Percentiles rank a stretch among this genome's conserved stretches.
Evolutionary conservation across 768 basidiomycete species (phyloP).

Genomic region (Agaricus sinodeliciosus): DNA sequence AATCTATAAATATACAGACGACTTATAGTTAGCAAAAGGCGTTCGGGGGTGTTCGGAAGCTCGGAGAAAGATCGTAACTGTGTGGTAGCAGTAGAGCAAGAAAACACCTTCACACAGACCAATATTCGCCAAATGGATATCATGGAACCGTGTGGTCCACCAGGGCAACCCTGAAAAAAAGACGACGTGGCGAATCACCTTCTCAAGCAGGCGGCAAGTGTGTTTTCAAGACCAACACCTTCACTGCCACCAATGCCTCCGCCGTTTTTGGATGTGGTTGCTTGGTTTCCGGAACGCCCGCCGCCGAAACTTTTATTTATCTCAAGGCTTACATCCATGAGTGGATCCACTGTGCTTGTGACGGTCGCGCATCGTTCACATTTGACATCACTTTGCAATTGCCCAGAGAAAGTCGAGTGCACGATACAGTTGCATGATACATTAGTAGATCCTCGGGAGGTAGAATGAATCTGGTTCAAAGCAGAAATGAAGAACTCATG

Average conservation of each 20-base stretch:
- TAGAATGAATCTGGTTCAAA: constrained; percentile 82
- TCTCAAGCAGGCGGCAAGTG: constrained; percentile 68
- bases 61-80: too few relatives aligned
- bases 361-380: constrained; percentile 81
- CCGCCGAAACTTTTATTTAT: constrained; percentile 35
- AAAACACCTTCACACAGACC: too few relatives aligned
- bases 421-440: constrained; percentile 86
- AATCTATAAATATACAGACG: constrained; percentile 41
- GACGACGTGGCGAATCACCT: constrained; percentile 34
- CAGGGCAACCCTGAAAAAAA: background rate
- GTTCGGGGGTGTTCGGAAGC: too few relatives aligned
- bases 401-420: constrained; percentile 84
- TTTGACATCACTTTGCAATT: constrained; percentile 81
- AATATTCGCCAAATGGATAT: too few relatives aligned
- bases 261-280: background rate
- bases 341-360: constrained; percentile 79
- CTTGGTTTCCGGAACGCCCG: constrained; percentile 4
- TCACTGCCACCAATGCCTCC: constrained; percentile 34
- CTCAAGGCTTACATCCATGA: constrained; percentile 88
- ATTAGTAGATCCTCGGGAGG: constrained; percentile 67
- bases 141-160: too few relatives aligned
- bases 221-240: constrained; percentile 43
- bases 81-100: too few relatives aligned
- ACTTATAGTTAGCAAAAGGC: constrained; percentile 3
- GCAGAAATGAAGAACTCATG: constrained; percentile 83